phyloP scores from a whole-genome alignment of 805 yeast genomes.

The Pichia phayaonensis region DNA sequence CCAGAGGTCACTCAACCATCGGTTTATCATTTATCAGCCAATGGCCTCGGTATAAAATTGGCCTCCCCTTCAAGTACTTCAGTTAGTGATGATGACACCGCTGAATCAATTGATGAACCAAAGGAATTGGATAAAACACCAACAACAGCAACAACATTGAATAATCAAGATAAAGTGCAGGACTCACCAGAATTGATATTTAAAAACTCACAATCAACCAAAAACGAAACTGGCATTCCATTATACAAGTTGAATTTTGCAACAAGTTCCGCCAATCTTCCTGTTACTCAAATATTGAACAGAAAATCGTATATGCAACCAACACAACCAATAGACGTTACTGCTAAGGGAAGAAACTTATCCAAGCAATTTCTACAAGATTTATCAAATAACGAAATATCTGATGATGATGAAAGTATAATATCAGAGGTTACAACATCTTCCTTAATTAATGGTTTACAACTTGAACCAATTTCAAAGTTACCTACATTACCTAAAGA shows the following conservation, averaged over 20 bases:
- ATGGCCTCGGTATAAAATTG: constrained; percentile 9
- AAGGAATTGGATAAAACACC: background rate
- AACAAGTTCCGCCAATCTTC: background rate
- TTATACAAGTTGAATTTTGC: background rate
- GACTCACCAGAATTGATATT: background rate
- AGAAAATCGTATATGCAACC: background rate
- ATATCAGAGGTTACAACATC: background rate
- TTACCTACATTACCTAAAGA: background rate
- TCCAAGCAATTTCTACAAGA: constrained; percentile 5
- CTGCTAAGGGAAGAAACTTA: background rate
- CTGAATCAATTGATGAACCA: background rate
- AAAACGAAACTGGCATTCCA: background rate
- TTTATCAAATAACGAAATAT: constrained; percentile 1
- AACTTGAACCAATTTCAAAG: background rate
- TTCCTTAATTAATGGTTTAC: background rate
- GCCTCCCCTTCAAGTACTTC: background rate
- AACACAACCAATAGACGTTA: background rate
- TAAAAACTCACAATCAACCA: background rate
- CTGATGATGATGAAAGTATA: constrained; percentile 7
- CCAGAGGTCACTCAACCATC: constrained; percentile 4
- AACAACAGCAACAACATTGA: background rate
- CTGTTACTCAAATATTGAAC: background rate
- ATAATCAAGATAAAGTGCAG: background rate
- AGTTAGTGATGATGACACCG: background rate
- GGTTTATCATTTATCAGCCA: background rate